Evolutionary conservation across 306 rosid species (phyloP).

Genomic region (Glycine tomentella): DNA sequence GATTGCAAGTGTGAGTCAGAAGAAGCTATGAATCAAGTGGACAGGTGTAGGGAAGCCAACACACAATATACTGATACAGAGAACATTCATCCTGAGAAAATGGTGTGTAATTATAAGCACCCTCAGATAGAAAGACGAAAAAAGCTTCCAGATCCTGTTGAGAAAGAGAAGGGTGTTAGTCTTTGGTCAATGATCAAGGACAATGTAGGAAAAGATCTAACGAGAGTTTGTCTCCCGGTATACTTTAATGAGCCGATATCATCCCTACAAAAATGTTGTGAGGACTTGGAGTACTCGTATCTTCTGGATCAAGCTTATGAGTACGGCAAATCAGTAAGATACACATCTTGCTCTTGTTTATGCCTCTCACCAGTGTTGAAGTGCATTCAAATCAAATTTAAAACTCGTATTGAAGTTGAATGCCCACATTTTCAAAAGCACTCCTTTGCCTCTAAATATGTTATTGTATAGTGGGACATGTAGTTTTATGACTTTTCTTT

Average conservation of each 20-base stretch:
- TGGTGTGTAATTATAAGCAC: conserved; percentile 42
- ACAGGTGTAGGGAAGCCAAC: conserved; percentile 49
- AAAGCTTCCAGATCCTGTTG: conserved; percentile 90
- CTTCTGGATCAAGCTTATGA: conserved; percentile 92
- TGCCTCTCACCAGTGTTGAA: conserved; percentile 17
- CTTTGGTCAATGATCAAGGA: conserved; percentile 98
- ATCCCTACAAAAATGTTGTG: conserved; percentile 94
- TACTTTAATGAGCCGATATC: conserved; percentile 98
- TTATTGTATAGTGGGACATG: not conserved
- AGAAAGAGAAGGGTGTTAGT: conserved; percentile 97
- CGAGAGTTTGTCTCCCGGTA: conserved; percentile 95
- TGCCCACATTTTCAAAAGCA: not conserved
- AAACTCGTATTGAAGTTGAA: not conserved
- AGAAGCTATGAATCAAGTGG: conserved; percentile 49
- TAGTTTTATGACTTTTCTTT: not conserved
- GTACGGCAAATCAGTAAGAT: conserved; percentile 78
- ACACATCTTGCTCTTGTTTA: conserved; percentile 16
- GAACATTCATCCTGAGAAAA: conserved; percentile 54
- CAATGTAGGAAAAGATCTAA: conserved; percentile 97
- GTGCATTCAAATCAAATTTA: conserved; percentile 8
- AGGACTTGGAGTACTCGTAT: conserved; percentile 93
- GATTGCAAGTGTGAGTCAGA: conserved; percentile 56
- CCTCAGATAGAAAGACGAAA: conserved; percentile 69
- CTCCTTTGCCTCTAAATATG: not conserved
- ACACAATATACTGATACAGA: conserved; percentile 50